These are phyloP conservation scores for Malbranchea zuffiana DNA, from an alignment of 2,329 filamentous ascomycete species.

Conservation along the genomic window DNA sequence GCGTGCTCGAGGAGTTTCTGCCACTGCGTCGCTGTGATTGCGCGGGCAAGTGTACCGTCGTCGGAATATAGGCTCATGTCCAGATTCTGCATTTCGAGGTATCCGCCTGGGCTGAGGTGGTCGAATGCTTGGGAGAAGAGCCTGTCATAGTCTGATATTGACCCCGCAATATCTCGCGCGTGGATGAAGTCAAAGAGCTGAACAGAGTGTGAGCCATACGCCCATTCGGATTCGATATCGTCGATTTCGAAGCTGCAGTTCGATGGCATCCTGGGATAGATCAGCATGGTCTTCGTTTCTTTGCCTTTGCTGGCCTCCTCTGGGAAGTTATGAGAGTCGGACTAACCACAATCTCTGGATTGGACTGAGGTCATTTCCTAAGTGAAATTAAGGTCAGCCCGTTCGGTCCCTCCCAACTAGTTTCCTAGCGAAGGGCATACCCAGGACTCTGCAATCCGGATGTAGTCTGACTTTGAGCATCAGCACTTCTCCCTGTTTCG, in stretches of 20 bases:
- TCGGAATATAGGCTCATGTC: constrained; percentile 22
- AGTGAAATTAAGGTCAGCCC: too few relatives aligned
- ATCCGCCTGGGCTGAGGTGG: constrained; percentile 28
- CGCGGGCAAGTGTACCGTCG: constrained; percentile 23
- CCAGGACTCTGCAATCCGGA: constrained; percentile 10
- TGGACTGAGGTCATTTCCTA: constrained; percentile 14
- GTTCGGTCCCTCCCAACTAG: too few relatives aligned
- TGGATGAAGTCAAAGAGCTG: constrained; percentile 13
- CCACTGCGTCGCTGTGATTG: constrained; percentile 22
- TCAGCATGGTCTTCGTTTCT: neutral
- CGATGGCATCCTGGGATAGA: constrained; percentile 18
- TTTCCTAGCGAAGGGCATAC: constrained; percentile 4
- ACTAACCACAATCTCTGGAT: constrained; percentile 13
- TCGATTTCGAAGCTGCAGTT: constrained; percentile 23
- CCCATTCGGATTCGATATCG: constrained; percentile 22
- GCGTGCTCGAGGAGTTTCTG: constrained; percentile 22
- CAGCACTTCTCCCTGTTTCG: neutral
- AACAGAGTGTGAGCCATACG: constrained; percentile 13
- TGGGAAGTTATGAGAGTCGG: neutral
- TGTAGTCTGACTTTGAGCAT: neutral
- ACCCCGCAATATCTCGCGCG: constrained; percentile 12
- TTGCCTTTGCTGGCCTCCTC: neutral
- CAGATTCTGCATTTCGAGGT: constrained; percentile 29
- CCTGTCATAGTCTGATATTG: constrained; percentile 21
- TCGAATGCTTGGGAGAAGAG: constrained; percentile 24